These are phyloP conservation scores for Musa acuminata DNA, from an alignment of 176 grass and related monocot genomes.

Conservation along the genomic window DNA sequence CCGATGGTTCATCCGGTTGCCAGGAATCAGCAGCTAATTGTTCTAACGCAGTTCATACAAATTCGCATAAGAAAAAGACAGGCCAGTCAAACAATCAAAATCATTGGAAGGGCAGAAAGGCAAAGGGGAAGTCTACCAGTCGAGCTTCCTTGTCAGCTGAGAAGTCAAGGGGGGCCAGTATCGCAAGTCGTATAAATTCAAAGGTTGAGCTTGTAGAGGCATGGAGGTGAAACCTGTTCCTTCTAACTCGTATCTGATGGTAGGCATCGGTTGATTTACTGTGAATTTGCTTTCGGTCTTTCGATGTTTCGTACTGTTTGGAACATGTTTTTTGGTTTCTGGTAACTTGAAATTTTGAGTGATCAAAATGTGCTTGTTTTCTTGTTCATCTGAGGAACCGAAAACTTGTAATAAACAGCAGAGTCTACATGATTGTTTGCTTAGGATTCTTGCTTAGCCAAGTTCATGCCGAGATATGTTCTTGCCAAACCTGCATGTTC, in stretches of 20 bases:
- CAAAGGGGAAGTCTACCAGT: conserved; percentile 36
- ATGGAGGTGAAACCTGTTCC: conserved; percentile 51
- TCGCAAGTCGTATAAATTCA: conserved; percentile 75
- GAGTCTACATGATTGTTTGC: not conserved
- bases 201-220: conserved; percentile 74
- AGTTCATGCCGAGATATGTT: not conserved
- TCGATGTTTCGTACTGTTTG: not conserved
- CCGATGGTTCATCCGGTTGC: conserved; percentile 29
- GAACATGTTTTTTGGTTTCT: not conserved
- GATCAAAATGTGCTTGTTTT: not conserved
- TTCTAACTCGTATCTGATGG: not conserved
- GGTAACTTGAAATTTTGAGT: not conserved
- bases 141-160: conserved; percentile 27
- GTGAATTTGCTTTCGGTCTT: not conserved
- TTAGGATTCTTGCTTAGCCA: not conserved
- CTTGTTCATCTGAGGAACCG: not conserved
- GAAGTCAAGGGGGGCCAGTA: conserved; percentile 57
- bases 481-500: not conserved
- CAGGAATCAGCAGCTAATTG: conserved; percentile 30
- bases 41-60: conserved; percentile 20
- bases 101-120: conserved; percentile 48
- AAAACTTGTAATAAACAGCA: not conserved
- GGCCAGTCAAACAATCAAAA: conserved; percentile 24
- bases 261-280: not conserved
- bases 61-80: conserved; percentile 34